Conservation (phyloP, 768 basidiomycete genomes). For the Hydnomerulius pinastri region DNA sequence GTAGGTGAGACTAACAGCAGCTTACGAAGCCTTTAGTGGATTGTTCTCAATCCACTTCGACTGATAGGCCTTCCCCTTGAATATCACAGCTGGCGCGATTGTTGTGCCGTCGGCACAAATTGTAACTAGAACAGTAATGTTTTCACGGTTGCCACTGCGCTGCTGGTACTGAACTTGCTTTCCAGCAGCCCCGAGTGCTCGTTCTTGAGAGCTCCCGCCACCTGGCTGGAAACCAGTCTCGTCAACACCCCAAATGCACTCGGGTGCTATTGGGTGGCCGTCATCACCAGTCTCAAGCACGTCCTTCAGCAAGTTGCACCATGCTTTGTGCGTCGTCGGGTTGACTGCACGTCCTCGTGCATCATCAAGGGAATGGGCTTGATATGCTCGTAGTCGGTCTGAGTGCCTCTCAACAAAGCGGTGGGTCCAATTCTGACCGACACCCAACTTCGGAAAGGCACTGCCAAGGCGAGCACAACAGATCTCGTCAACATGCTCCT, state of each 20-base stretch:
- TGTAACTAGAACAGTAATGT: constrained; percentile 41
- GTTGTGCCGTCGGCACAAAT: constrained; percentile 41
- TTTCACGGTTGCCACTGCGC: constrained; percentile 33
- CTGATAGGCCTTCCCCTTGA: constrained; percentile 32
- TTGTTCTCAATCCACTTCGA: too few species aligned
- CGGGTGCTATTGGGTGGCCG: background rate
- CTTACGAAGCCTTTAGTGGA: too few species aligned
- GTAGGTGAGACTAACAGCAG: too few species aligned
- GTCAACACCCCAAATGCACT: constrained; percentile 12
- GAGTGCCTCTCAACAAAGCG: constrained; percentile 30
- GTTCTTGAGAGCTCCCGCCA: background rate
- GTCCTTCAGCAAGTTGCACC: background rate
- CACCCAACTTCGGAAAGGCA: constrained; percentile 31
- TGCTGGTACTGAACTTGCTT: constrained; percentile 37
- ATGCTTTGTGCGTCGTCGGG: constrained; percentile 1
- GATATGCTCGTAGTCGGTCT: constrained; percentile 15
- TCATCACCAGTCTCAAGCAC: constrained; percentile 1
- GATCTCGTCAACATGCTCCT: constrained; percentile 28
- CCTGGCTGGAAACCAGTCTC: constrained; percentile 15
- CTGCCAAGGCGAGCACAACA: constrained; percentile 27
- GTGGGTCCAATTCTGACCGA: constrained; percentile 40
- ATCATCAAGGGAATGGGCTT: background rate
- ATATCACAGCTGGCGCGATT: constrained; percentile 34
- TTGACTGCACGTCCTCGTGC: constrained; percentile 5
- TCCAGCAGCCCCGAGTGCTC: constrained; percentile 2